Evolutionary conservation across 2,329 filamentous ascomycete species (phyloP).

Genomic region (Nannizziopsis barbatae): DNA sequence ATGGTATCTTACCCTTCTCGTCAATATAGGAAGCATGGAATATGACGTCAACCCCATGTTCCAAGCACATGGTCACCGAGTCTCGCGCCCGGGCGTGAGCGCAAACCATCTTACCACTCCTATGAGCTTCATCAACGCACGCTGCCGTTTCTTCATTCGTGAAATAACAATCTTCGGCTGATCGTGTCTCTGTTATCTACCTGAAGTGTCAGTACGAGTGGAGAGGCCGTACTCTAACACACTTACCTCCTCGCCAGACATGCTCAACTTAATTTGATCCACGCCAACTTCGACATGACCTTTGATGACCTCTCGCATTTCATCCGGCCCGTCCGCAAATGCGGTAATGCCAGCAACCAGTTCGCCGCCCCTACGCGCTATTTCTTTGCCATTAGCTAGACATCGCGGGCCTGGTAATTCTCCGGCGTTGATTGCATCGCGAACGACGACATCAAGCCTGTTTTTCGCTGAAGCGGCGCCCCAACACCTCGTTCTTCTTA

Average conservation of each 20-base stretch:
- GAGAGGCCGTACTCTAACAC: slow-evolving; percentile 15
- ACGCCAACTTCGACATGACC: slow-evolving; percentile 31
- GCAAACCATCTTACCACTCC: slow-evolving; percentile 27
- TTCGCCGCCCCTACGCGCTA: slow-evolving; percentile 37
- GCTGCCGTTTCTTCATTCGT: slow-evolving; percentile 38
- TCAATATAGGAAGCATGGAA: slow-evolving; percentile 40
- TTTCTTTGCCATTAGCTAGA: slow-evolving; percentile 42
- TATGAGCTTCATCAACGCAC: slow-evolving; percentile 40
- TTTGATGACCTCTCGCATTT: slow-evolving; percentile 33
- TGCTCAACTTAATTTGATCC: slow-evolving; percentile 38
- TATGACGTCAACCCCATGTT: slow-evolving; percentile 39
- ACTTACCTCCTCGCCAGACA: slow-evolving; percentile 30
- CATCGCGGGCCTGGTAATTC: slow-evolving; percentile 40
- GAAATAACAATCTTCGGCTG: slow-evolving; percentile 39
- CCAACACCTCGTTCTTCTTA: slow-evolving; percentile 27
- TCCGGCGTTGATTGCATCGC: slow-evolving; percentile 41
- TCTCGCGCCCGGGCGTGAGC: slow-evolving; percentile 38
- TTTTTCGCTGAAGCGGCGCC: slow-evolving; percentile 40
- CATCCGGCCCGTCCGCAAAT: slow-evolving; percentile 33
- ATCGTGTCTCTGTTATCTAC: slow-evolving; percentile 23
- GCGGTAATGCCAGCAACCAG: slow-evolving; percentile 36
- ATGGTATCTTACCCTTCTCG: slow-evolving; percentile 21
- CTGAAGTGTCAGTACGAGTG: not conserved
- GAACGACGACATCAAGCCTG: slow-evolving; percentile 38
- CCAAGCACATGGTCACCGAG: slow-evolving; percentile 35